Percentiles rank a stretch among this genome's conserved stretches.
These are phyloP conservation scores for Monosporascus sp. DNA, from an alignment of 2,329 filamentous ascomycete species.

Conservation along the genomic window DNA sequence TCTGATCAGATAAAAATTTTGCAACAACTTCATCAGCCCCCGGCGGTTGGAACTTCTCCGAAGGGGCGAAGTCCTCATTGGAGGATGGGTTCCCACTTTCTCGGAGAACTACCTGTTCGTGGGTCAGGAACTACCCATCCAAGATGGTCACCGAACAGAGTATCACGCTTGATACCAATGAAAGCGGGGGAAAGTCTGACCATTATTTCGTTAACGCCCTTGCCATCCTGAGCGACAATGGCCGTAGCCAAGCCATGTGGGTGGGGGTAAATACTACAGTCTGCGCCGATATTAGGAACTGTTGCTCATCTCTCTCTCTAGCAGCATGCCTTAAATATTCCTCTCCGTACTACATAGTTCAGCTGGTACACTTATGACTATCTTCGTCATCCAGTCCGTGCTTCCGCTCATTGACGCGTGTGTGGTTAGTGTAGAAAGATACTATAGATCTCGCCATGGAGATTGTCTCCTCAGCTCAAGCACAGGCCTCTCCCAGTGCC, in stretches of 20 bases:
- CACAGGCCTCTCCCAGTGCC: constrained; percentile 1
- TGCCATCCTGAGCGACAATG: no score
- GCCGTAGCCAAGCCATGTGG: no score
- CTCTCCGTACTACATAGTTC: not conserved
- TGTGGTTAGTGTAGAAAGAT: not conserved
- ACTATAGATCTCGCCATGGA: constrained; percentile 4
- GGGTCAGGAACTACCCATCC: not conserved
- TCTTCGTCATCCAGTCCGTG: not conserved
- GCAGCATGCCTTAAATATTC: no score
- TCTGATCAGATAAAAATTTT: not conserved
- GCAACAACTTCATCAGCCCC: not conserved
- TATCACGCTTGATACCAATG: no score
- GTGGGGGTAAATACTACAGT: not conserved
- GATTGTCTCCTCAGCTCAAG: constrained; percentile 2
- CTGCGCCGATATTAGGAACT: not conserved
- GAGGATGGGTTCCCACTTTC: not conserved
- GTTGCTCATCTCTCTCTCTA: not conserved
- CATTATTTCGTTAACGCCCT: not conserved
- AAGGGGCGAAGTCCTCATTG: constrained; percentile 3
- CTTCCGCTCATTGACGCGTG: not conserved
- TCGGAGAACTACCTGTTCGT: not conserved
- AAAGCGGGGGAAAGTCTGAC: not conserved
- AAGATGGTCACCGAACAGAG: no score
- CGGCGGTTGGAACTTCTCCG: constrained; percentile 1
- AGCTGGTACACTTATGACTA: not conserved